These are phyloP conservation scores for Ogataea ramenticola DNA, from an alignment of 805 yeast genomes.

Conservation along the genomic window DNA sequence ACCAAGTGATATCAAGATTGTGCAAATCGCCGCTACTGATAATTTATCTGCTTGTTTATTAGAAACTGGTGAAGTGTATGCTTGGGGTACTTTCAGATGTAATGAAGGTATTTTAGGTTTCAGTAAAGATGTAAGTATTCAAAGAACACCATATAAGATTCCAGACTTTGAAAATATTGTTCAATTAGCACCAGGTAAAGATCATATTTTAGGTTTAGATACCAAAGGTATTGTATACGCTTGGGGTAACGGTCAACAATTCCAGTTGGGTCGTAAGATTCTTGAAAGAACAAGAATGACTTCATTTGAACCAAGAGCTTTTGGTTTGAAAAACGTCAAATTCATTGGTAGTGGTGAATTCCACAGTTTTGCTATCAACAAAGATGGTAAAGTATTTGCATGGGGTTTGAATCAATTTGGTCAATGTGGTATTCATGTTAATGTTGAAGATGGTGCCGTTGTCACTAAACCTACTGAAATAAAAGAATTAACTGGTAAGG, in stretches of 20 bases:
- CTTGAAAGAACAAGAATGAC: constrained; percentile 69
- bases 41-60: constrained; percentile 77
- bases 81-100: constrained; percentile 97
- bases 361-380: constrained; percentile 88
- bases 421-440: constrained; percentile 81
- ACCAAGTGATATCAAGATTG: constrained; percentile 52
- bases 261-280: constrained; percentile 83
- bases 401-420: constrained; percentile 99
- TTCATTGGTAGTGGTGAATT: constrained; percentile 90
- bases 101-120: constrained; percentile 90
- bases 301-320: constrained; percentile 72
- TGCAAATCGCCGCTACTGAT: constrained; percentile 87
- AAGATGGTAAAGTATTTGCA: constrained; percentile 60
- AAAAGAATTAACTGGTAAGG: constrained; percentile 50
- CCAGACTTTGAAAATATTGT: constrained; percentile 58
- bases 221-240: constrained; percentile 82
- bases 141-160: constrained; percentile 60
- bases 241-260: constrained; percentile 97
- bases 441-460: constrained; percentile 79
- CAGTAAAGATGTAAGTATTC: constrained; percentile 54
- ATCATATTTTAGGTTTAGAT: constrained; percentile 81
- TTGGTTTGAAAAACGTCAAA: constrained; percentile 73
- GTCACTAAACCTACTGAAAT: constrained; percentile 73
- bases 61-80: constrained; percentile 81
- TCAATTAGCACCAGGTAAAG: constrained; percentile 88